These are phyloP conservation scores for Botrytis byssoidea DNA, from an alignment of 2,329 filamentous ascomycete species.

Conservation along the genomic window DNA sequence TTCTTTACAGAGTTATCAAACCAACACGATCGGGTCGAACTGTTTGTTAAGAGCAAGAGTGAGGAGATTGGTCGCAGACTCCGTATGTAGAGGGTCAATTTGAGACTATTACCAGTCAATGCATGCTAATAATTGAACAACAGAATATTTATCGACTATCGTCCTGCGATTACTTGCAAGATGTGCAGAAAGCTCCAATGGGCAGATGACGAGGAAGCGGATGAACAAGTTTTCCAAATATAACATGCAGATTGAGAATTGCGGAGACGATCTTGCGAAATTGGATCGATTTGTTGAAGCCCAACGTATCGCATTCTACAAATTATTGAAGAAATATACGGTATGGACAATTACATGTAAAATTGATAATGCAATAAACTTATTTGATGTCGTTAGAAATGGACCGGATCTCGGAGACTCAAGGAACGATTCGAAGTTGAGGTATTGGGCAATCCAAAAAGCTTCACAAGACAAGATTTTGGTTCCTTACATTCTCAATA, in stretches of 20 bases:
- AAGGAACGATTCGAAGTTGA: conserved; percentile 65
- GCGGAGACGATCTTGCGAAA: conserved; percentile 68
- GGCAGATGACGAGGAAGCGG: conserved; percentile 33
- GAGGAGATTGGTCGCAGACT: conserved; percentile 73
- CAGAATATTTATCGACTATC: conserved; percentile 32
- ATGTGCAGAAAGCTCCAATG: conserved; percentile 28
- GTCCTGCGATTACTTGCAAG: conserved; percentile 33
- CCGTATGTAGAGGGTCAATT: conserved; percentile 46
- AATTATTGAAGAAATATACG: conserved; percentile 82
- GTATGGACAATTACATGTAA: conserved; percentile 41
- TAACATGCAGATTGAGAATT: conserved; percentile 44
- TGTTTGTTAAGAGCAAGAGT: conserved; percentile 78
- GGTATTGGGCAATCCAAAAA: conserved; percentile 64
- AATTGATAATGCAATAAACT: not conserved
- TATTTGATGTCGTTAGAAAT: conserved; percentile 57
- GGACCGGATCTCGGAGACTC: conserved; percentile 71
- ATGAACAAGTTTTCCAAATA: conserved; percentile 36
- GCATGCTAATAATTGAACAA: conserved; percentile 19
- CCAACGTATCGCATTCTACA: conserved; percentile 74
- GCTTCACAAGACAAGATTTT: conserved; percentile 69
- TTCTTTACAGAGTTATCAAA: conserved; percentile 69
- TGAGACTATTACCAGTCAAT: not conserved
- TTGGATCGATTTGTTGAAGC: conserved; percentile 71
- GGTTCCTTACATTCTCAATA: conserved; percentile 50
- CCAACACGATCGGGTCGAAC: conserved; percentile 73